phyloP scores from a whole-genome alignment of 352 stramenopile genomes.

The Globisporangium cederbergense region DNA sequence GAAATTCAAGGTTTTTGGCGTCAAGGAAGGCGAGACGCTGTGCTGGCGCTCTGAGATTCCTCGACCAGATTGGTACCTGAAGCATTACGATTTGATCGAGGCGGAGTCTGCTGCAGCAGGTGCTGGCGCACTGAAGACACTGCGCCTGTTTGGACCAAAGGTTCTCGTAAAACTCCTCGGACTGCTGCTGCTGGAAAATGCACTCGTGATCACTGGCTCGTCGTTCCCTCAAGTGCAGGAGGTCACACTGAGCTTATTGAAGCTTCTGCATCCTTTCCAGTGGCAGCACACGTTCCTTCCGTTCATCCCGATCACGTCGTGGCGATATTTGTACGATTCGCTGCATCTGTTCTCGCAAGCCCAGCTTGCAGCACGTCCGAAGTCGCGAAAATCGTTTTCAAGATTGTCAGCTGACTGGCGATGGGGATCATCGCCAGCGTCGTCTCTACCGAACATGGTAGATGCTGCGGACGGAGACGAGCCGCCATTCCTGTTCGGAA shows the following conservation, averaged over 20 bases:
- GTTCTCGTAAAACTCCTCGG: constrained; percentile 68
- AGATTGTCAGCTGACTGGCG: constrained; percentile 61
- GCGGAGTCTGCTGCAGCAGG: constrained; percentile 35
- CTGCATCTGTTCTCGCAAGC: constrained; percentile 50
- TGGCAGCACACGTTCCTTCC: constrained; percentile 81
- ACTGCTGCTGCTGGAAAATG: constrained; percentile 66
- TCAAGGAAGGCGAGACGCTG: constrained; percentile 47
- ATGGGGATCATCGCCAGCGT: constrained; percentile 27
- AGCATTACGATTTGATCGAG: constrained; percentile 54
- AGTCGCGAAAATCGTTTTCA: constrained; percentile 55
- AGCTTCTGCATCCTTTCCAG: constrained; percentile 71
- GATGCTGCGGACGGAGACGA: constrained; percentile 25
- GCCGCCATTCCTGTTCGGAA: constrained; percentile 63
- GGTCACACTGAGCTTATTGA: constrained; percentile 62
- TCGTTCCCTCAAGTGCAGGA: constrained; percentile 78
- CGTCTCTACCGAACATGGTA: constrained; percentile 3
- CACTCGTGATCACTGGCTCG: constrained; percentile 65
- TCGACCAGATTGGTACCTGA: constrained; percentile 71
- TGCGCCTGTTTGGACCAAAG: constrained; percentile 67
- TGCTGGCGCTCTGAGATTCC: constrained; percentile 67
- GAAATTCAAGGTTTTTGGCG: constrained; percentile 64
- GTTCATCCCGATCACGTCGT: constrained; percentile 71
- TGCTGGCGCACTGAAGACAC: constrained; percentile 42
- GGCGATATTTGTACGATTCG: constrained; percentile 65
- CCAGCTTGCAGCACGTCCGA: constrained; percentile 47